Evolutionary conservation across 495 filamentous ascomycete genomes (phyloP), one percentile per base, ranked within the genome.

Genomic region (Copromyces sp.): DNA sequence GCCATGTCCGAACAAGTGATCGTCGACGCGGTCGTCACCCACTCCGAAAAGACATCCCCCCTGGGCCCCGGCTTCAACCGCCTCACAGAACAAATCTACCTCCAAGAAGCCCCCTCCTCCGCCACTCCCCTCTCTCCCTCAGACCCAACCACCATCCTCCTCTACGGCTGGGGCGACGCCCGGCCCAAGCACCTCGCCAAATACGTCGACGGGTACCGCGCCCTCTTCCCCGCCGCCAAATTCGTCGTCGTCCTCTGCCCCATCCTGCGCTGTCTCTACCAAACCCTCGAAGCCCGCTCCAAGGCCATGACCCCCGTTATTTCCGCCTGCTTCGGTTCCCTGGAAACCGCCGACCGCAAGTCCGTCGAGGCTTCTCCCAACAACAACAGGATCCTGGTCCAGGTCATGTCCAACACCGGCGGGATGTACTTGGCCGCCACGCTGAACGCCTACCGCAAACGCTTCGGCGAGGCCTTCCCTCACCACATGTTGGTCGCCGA

Each of bases 101-200:
- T 82, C 42, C 77, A 78, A 65, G 47, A 75, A 32, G 42, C 70
- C 69, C 17, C 71, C 39, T 40, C 69, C 20, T 71, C 72, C n/a
- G 14, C 47, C 24, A 32, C 70, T 7, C 38, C 72, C 14, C 32
- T 29, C 4, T 69, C 77, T 37, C 75, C 75, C 29, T 73, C 72
- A 14, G 70, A 84, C 69, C 83, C 83, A 11, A 80, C 80, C 35
- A 81, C 82, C 3, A 74, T 85, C 41, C 72, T 85, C 41, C 73
- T 88, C 39, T 88, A 84, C 73, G 83, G 84, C 77, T 89, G 87
- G 87, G 87, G 87, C 70, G 86, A 89, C 72, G 86, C 83, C 29
- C 78, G 74, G 24, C 84, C 86, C 0, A 87, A 87, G 69, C 77
- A 87, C 73, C 78, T 89, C n/a, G 72, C 79, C 73, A 89, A 89